Evolutionary conservation across 306 rosid species (phyloP).

Genomic region (Vicia villosa): DNA sequence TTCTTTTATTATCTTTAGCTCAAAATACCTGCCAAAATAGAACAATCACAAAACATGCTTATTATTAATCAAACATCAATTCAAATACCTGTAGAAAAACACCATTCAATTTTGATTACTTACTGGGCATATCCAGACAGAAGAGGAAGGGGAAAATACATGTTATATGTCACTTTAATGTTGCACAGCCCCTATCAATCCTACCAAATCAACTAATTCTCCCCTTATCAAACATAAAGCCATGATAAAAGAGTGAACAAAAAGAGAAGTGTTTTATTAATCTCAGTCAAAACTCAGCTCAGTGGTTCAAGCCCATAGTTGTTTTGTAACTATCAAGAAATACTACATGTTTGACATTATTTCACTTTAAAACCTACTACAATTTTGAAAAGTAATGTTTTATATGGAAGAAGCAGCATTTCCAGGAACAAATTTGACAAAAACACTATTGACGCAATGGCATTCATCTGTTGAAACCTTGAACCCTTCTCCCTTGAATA

Average conservation of each 20-base stretch:
- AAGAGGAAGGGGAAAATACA: not conserved
- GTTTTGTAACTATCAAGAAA: conserved; percentile 7
- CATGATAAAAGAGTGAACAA: not conserved
- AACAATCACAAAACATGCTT: too few species aligned
- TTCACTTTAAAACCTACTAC: not conserved
- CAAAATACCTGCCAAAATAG: too few species aligned
- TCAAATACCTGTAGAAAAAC: too few species aligned
- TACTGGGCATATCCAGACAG: not conserved
- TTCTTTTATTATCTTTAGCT: too few species aligned
- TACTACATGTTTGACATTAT: not conserved
- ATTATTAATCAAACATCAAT: too few species aligned
- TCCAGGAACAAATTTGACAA: conserved; percentile 58
- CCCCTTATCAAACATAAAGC: not conserved
- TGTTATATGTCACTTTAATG: not conserved
- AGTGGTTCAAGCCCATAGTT: not conserved
- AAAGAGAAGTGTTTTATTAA: conserved; percentile 21
- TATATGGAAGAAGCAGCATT: conserved; percentile 45
- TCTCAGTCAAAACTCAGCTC: not conserved
- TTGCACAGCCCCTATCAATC: not conserved
- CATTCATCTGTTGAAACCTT: conserved; percentile 82
- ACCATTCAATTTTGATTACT: not conserved
- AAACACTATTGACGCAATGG: conserved; percentile 88
- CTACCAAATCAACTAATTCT: not conserved
- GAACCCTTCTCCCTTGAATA: conserved; percentile 81
- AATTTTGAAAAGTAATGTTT: conserved; percentile 3